A percentile compares a stretch with the other conserved stretches of the same genome.
Conservation (phyloP, 2,329 filamentous ascomycete species). For the Aspergillus tamarii region DNA sequence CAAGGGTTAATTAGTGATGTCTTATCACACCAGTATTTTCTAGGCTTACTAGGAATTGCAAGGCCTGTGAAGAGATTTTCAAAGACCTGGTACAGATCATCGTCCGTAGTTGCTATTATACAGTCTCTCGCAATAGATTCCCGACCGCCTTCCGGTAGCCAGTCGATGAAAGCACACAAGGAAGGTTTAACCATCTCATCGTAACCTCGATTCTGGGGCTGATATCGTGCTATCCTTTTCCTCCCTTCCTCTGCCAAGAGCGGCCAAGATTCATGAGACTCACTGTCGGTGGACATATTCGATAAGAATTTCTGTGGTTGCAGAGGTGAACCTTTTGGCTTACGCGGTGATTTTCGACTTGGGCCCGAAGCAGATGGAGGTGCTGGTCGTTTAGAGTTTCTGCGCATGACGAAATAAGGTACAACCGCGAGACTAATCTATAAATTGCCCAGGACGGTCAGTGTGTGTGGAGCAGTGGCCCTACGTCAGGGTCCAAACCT, state of each 20-base stretch:
- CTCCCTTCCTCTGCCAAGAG: neutral
- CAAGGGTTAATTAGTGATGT: neutral
- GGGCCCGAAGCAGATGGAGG: too few species aligned
- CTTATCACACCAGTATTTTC: neutral
- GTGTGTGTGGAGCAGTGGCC: too few species aligned
- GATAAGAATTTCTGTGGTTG: neutral
- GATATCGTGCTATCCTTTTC: neutral
- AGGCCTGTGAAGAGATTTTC: neutral
- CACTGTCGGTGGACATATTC: neutral
- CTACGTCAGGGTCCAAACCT: too few species aligned
- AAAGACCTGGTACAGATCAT: constrained; percentile 3
- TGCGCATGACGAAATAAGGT: too few species aligned
- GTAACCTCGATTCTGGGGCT: neutral
- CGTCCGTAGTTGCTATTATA: neutral
- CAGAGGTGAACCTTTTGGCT: too few species aligned
- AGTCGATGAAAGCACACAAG: constrained; percentile 2
- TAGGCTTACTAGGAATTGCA: constrained; percentile 1
- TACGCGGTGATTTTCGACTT: too few species aligned
- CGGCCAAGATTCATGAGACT: neutral
- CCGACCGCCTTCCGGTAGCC: constrained; percentile 6
- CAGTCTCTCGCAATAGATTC: constrained; percentile 4
- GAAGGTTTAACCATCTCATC: neutral
- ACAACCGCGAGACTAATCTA: too few species aligned
- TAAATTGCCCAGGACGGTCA: too few species aligned
- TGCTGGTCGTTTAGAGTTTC: too few species aligned